These are phyloP conservation scores for Aspergillus clavatus DNA, from an alignment of 2,329 filamentous ascomycete species.

Conservation along the genomic window DNA sequence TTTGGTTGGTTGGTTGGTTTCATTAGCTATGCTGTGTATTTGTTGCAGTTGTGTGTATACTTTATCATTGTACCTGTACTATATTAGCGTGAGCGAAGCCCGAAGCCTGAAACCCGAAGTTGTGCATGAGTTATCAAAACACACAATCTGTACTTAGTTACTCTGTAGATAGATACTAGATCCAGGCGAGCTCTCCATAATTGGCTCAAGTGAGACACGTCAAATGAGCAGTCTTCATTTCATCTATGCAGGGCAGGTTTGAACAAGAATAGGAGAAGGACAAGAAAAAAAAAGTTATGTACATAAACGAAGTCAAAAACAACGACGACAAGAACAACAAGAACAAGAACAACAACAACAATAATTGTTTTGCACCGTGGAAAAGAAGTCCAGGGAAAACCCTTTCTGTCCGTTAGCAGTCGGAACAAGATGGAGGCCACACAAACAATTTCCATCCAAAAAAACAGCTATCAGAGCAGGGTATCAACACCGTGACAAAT, in stretches of 20 bases:
- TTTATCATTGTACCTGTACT: not conserved
- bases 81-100: no score
- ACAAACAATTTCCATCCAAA: conserved; percentile 5
- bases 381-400: conserved; percentile 2
- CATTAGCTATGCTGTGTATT: no score
- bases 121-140: no score
- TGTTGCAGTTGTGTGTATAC: not conserved
- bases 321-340: no score
- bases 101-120: no score
- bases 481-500: conserved; percentile 43
- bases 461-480: conserved; percentile 33
- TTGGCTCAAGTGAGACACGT: not conserved
- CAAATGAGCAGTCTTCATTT: conserved; percentile 18
- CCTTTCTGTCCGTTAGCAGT: conserved; percentile 2
- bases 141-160: no score
- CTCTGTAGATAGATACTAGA: no score
- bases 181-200: not conserved
- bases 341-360: no score
- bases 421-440: conserved; percentile 3
- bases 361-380: conserved; percentile 2
- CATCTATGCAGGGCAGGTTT: conserved; percentile 31
- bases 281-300: conserved; percentile 21
- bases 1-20: no score
- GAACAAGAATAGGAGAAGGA: no score
- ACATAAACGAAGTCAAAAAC: conserved; percentile 12